phyloP scores from a whole-genome alignment of 257 asterid species.

The Nicotiana paniculata region DNA sequence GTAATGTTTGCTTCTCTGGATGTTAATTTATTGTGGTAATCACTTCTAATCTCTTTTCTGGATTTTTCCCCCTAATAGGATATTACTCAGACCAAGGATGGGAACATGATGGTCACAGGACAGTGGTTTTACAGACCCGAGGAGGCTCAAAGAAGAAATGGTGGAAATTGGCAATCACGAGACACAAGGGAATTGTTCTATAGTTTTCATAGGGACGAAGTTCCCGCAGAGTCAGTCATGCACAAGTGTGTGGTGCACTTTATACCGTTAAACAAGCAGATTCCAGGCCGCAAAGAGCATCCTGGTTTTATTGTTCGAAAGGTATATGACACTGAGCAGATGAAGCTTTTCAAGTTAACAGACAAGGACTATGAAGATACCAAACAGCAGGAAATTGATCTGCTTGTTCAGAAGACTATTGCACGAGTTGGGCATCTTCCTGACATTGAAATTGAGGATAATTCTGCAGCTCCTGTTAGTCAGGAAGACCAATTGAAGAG shows the following conservation, averaged over 20 bases:
- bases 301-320: constrained; percentile 84
- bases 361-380: constrained; percentile 70
- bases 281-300: constrained; percentile 65
- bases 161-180: constrained; percentile 66
- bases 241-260: constrained; percentile 89
- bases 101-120: constrained; percentile 52
- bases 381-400: constrained; percentile 65
- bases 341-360: constrained; percentile 61
- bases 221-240: constrained; percentile 86
- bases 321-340: constrained; percentile 67
- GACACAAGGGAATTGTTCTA: constrained; percentile 70
- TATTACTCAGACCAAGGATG: constrained; percentile 37
- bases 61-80: constrained; percentile 36
- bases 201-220: constrained; percentile 80
- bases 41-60: neutral
- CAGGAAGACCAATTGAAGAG: constrained; percentile 53
- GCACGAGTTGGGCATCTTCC: constrained; percentile 61
- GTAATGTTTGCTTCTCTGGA: neutral
- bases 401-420: constrained; percentile 69
- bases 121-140: constrained; percentile 96
- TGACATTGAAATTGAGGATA: constrained; percentile 62
- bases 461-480: constrained; percentile 29
- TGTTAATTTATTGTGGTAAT: neutral
- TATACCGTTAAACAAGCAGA: constrained; percentile 66
- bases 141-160: constrained; percentile 64